Percentiles rank a stretch among this genome's conserved stretches.
Evolutionary conservation across 306 rosid species (phyloP).

Genomic region (Vigna unguiculata): DNA sequence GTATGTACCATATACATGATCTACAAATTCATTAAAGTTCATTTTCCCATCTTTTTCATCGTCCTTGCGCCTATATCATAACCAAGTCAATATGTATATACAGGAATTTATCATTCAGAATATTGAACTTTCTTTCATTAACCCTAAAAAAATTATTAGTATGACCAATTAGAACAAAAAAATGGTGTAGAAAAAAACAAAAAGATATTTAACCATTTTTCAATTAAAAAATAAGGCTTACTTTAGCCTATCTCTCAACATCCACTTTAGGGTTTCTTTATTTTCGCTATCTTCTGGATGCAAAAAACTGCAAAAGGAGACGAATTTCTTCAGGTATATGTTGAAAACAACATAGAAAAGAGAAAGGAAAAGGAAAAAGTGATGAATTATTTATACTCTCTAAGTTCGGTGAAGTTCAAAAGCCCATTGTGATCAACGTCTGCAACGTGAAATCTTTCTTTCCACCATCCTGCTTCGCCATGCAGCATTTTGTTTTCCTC

Average conservation of each 20-base stretch:
- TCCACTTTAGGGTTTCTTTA: slow-evolving; percentile 59
- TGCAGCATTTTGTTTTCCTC: slow-evolving; percentile 60
- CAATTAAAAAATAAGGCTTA: slow-evolving; percentile 29
- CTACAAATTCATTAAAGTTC: slow-evolving; percentile 58
- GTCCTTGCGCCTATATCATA: slow-evolving; percentile 63
- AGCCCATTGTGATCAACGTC: slow-evolving; percentile 63
- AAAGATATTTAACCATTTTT: not conserved
- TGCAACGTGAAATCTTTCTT: slow-evolving; percentile 61
- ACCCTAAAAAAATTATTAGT: too few relatives aligned
- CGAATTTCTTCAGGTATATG: not conserved
- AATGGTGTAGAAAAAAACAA: too few relatives aligned
- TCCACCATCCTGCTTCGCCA: slow-evolving; percentile 94
- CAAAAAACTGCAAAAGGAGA: slow-evolving; percentile 57
- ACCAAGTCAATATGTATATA: not conserved
- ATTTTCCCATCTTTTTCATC: slow-evolving; percentile 65
- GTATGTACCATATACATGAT: slow-evolving; percentile 52
- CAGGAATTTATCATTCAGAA: too few relatives aligned
- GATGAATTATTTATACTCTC: slow-evolving; percentile 52
- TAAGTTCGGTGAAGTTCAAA: slow-evolving; percentile 70
- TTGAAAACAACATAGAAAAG: not conserved
- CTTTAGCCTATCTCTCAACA: slow-evolving; percentile 66
- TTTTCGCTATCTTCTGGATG: slow-evolving; percentile 85
- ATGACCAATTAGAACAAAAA: too few relatives aligned
- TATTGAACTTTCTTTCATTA: too few relatives aligned
- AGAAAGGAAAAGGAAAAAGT: not conserved